Percentiles rank a stretch among this genome's conserved stretches.
Evolutionary conservation across 2,329 filamentous ascomycete genomes (phyloP).

Genomic region (Escovopsis sp.): DNA sequence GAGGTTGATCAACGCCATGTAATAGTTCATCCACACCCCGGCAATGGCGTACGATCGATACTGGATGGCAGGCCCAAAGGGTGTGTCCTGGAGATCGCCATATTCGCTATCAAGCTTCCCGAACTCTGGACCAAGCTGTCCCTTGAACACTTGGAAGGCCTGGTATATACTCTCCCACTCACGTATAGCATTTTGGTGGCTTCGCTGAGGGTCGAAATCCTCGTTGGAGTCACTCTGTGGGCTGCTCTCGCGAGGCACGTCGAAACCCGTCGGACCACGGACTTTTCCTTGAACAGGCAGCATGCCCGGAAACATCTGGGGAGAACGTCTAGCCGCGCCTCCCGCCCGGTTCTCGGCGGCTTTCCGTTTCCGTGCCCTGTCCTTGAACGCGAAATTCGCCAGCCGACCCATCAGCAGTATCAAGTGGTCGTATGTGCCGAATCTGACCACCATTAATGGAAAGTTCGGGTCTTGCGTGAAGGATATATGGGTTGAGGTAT

Average conservation of each 20-base stretch:
- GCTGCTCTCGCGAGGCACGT: slow-evolving; percentile 17
- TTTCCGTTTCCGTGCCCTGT: slow-evolving; percentile 63
- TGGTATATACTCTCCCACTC: slow-evolving; percentile 68
- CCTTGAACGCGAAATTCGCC: slow-evolving; percentile 61
- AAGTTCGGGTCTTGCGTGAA: background rate
- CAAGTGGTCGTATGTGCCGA: slow-evolving; percentile 80
- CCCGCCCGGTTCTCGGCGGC: slow-evolving; percentile 25
- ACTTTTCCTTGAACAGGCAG: slow-evolving; percentile 37
- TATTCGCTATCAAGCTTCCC: slow-evolving; percentile 58
- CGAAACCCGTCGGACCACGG: slow-evolving; percentile 39
- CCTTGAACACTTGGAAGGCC: slow-evolving; percentile 53
- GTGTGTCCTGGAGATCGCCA: slow-evolving; percentile 43
- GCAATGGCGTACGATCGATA: slow-evolving; percentile 82
- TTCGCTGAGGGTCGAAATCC: slow-evolving; percentile 43
- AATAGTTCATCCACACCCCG: slow-evolving; percentile 74
- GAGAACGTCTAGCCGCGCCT: slow-evolving; percentile 17
- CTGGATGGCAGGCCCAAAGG: slow-evolving; percentile 68
- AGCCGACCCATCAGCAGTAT: slow-evolving; percentile 69
- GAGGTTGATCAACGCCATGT: slow-evolving; percentile 73
- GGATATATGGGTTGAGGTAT: no score
- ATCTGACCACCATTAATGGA: slow-evolving; percentile 34
- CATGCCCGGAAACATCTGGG: slow-evolving; percentile 39
- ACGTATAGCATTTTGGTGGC: slow-evolving; percentile 51
- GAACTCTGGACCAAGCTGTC: slow-evolving; percentile 59
- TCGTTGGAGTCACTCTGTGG: slow-evolving; percentile 23